Evolutionary conservation across 2,329 filamentous ascomycete genomes (phyloP).

Genomic region (Diaporthe sp.): DNA sequence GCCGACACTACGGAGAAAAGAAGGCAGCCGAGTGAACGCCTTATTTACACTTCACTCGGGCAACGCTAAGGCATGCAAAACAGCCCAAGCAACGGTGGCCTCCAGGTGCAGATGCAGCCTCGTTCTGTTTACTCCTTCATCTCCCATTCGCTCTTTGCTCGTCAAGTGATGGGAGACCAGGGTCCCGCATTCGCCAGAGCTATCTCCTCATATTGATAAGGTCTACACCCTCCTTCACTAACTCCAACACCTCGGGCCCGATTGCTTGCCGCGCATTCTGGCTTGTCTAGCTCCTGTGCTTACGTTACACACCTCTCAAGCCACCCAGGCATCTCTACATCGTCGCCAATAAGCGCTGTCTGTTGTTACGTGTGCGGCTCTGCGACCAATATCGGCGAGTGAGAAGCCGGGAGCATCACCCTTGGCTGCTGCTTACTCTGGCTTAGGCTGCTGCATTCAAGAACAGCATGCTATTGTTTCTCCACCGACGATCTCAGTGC

Average conservation of each 20-base stretch:
- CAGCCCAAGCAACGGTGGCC: background rate
- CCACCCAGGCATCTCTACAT: background rate
- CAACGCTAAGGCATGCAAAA: slow-evolving; percentile 31
- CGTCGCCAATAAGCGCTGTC: slow-evolving; percentile 3
- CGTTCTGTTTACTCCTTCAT: background rate
- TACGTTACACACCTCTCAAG: slow-evolving; percentile 6
- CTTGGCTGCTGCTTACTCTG: background rate
- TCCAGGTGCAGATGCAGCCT: slow-evolving; percentile 1
- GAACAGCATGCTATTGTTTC: background rate
- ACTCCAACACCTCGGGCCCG: background rate
- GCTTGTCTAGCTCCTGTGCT: too few relatives aligned
- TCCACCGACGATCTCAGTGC: slow-evolving; percentile 15
- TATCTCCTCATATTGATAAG: slow-evolving; percentile 15
- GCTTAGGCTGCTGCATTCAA: background rate
- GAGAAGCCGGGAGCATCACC: background rate
- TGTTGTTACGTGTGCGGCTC: slow-evolving; percentile 24
- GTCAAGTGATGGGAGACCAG: background rate
- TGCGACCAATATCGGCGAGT: background rate
- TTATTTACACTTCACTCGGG: slow-evolving; percentile 17
- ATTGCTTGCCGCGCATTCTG: background rate
- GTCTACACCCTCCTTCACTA: slow-evolving; percentile 12
- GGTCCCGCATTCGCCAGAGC: slow-evolving; percentile 17
- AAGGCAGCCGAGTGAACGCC: slow-evolving; percentile 17
- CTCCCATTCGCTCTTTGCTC: background rate
- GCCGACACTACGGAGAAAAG: background rate